Base-by-base conservation (phyloP, 2,329 filamentous ascomycete genomes). In the Stagonosporopsis tanaceti region DNA sequence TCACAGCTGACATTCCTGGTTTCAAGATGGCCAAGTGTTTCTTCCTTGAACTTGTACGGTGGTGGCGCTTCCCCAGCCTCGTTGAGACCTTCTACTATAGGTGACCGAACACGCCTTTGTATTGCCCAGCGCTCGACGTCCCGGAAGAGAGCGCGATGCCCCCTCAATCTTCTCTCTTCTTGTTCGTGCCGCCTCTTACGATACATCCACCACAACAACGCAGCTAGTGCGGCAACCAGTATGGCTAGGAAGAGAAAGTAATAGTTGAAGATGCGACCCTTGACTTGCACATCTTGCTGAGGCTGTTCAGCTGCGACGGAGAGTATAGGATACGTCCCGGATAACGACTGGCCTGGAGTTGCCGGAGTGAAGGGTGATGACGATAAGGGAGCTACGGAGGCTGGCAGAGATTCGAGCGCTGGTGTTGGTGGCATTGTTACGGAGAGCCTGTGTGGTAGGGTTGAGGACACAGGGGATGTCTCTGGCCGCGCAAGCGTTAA, bases 51-150 rank as follows among this genome's bases (percentile, higher is more conserved):
- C 64, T 66, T 78, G 69, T 90, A 90, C 0, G 87, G 85, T 45
- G 87, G 87, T 47, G 87, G 87, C 9, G 87, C 85, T 70, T 89
- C 86, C 27, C 87, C 87, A 40, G 82, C 73, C 75, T 89, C 87
- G 68, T 89, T 82, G 53, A 89, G 72, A 0, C 87, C 87, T 61
- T 89, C 87, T 42, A 82, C 78, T 12, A 65, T 65, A 28, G 69
- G 65, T 28, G 53, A 48, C 25, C 68, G 65, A 34, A 67, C 60
- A 25, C 57, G 53, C 35, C 68, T 63, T 47, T 67, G 67, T 25
- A 65, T 67, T 6, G 63, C 59, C 72, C 72, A 75, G 11, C 69
- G 75, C 47, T 76, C 74, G 15, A 77, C 59, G 57, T 78, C 74
- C 45, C 70, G 68, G 32, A 71, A 74, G 17, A 77, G 60, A 12